Evolutionary conservation across 495 filamentous ascomycete species (phyloP).

Genomic region (Peziza echinospora): DNA sequence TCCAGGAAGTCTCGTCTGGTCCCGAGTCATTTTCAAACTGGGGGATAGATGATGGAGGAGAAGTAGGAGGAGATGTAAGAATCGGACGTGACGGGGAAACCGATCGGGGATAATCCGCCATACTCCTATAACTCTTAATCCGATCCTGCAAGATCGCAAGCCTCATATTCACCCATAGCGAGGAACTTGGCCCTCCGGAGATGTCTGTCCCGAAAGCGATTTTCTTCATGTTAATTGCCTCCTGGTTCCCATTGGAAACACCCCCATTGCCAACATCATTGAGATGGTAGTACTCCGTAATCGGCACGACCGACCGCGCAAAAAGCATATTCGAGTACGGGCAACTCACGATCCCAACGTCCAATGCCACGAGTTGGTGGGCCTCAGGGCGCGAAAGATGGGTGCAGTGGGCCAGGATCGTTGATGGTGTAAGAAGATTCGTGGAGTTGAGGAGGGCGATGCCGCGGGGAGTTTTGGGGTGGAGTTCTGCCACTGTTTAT

Average conservation of each 20-base stretch:
- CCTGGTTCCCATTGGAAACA: too few relatives aligned
- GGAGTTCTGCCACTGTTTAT: conserved; percentile 1
- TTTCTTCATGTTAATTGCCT: too few relatives aligned
- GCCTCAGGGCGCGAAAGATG: conserved; percentile 36
- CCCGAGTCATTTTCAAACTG: not conserved
- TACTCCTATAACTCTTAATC: not conserved
- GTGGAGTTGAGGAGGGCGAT: conserved; percentile 34
- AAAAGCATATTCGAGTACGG: conserved; percentile 43
- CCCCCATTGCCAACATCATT: too few relatives aligned
- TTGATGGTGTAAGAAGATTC: conserved; percentile 30
- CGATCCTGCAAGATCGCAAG: conserved; percentile 27
- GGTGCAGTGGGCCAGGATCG: conserved; percentile 44
- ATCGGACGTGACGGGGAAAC: conserved; percentile 1
- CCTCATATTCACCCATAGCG: conserved; percentile 36
- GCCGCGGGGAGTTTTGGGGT: conserved; percentile 23
- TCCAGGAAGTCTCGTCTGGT: conserved; percentile 18
- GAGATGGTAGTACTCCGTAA: conserved; percentile 37
- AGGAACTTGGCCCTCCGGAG: conserved; percentile 40
- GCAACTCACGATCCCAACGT: conserved; percentile 40
- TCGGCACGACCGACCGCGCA: conserved; percentile 37
- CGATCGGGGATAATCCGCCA: not conserved
- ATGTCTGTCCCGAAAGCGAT: conserved; percentile 46
- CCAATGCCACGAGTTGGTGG: conserved; percentile 23
- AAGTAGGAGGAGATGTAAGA: not conserved
- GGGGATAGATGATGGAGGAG: too few relatives aligned